Evolutionary conservation across 2,329 filamentous ascomycete species (phyloP).

Genomic region (Thelonectria olida): DNA sequence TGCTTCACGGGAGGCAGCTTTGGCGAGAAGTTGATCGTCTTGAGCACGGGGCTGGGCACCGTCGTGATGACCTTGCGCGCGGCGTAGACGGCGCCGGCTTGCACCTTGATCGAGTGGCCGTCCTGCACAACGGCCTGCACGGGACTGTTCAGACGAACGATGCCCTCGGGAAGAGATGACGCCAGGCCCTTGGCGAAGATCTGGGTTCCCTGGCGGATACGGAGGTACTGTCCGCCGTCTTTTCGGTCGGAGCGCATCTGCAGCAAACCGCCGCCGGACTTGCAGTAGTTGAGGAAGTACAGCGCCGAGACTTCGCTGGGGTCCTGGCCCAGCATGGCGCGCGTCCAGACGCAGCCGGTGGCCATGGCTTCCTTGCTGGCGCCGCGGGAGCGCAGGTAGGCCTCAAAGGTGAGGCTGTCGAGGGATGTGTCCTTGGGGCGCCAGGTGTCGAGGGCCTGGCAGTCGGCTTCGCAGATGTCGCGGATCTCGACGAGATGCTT

Average conservation of each 20-base stretch:
- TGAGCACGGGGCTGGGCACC: constrained; percentile 56
- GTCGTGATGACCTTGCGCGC: constrained; percentile 58
- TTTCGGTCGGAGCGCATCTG: constrained; percentile 62
- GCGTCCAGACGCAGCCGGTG: constrained; percentile 53
- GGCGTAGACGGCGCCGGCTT: constrained; percentile 39
- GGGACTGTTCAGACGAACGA: constrained; percentile 41
- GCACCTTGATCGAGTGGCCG: constrained; percentile 34
- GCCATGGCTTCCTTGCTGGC: constrained; percentile 25
- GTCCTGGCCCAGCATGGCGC: constrained; percentile 61
- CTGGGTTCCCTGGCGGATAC: constrained; percentile 58
- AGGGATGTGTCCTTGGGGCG: constrained; percentile 30
- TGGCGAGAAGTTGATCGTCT: constrained; percentile 58
- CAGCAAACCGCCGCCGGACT: constrained; percentile 59
- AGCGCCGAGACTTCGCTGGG: constrained; percentile 59
- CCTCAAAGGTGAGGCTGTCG: constrained; percentile 42
- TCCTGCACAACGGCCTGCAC: constrained; percentile 45
- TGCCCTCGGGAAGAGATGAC: constrained; percentile 39
- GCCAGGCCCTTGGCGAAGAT: constrained; percentile 50
- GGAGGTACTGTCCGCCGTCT: constrained; percentile 62
- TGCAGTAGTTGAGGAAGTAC: constrained; percentile 66
- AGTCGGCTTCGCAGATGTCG: constrained; percentile 42
- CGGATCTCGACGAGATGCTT: constrained; percentile 32
- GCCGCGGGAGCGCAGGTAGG: constrained; percentile 37
- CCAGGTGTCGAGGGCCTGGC: constrained; percentile 37
- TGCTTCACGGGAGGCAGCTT: constrained; percentile 52